Conservation (phyloP, 2,329 filamentous ascomycete genomes). For the Thelonectria olida region DNA sequence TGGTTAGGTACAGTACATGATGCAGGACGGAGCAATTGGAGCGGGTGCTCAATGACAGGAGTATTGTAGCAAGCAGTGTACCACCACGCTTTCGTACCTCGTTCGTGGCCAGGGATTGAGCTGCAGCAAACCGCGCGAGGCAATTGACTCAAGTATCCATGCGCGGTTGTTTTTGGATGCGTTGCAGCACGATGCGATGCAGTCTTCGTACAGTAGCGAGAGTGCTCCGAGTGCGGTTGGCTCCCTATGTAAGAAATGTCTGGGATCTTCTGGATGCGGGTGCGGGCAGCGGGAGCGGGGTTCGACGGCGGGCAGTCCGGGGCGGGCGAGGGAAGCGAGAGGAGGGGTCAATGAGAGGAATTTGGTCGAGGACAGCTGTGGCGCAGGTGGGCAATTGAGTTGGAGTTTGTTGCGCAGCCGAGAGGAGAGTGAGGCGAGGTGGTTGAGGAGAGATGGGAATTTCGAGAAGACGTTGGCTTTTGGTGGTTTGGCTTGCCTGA, state of each 20-base stretch:
- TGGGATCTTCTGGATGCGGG: conserved; percentile 22
- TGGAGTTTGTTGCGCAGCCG: conserved; percentile 4
- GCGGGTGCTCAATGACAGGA: background rate
- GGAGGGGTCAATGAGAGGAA: conserved; percentile 30
- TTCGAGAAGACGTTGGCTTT: background rate
- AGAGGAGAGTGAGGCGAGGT: conserved; percentile 8
- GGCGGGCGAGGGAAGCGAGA: conserved; percentile 20
- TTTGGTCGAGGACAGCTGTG: conserved; percentile 19
- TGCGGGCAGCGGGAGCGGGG: conserved; percentile 30
- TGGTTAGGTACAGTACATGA: conserved; percentile 16
- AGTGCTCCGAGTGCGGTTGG: conserved; percentile 8
- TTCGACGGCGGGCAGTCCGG: conserved; percentile 24
- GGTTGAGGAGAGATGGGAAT: background rate
- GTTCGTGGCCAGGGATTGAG: conserved; percentile 7
- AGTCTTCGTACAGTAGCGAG: background rate
- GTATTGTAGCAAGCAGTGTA: conserved; percentile 4
- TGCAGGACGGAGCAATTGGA: conserved; percentile 15
- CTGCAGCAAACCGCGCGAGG: conserved; percentile 24
- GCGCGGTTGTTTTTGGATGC: conserved; percentile 13
- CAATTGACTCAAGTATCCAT: conserved; percentile 30
- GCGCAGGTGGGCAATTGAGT: conserved; percentile 3
- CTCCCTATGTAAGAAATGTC: background rate
- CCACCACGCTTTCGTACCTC: conserved; percentile 26
- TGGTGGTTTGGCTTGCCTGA: background rate
- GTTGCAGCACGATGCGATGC: conserved; percentile 1